Conservation (phyloP, 805 yeast species). For the Hanseniaspora clermontiae region DNA sequence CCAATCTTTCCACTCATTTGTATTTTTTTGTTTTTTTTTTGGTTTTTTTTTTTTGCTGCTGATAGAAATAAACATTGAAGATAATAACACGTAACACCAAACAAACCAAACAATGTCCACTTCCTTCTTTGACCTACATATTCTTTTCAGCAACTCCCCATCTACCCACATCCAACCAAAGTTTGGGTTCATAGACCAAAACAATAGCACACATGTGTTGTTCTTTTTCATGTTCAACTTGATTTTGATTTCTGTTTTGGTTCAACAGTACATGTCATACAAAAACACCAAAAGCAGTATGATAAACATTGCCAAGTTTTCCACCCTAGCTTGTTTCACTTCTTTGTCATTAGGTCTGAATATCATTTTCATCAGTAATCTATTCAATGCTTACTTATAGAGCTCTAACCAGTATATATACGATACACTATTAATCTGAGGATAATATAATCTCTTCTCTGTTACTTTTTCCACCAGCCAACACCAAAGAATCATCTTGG, state of each 20-base stretch:
- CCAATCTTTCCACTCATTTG: background rate
- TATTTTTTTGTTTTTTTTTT: too few species aligned
- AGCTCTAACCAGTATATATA: background rate
- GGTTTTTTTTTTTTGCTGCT: too few species aligned
- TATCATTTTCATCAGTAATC: slow-evolving; percentile 8
- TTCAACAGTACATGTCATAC: background rate
- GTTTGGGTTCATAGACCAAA: slow-evolving; percentile 3
- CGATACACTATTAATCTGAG: background rate
- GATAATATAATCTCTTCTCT: background rate
- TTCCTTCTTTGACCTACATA: slow-evolving; percentile 1
- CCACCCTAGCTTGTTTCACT: background rate
- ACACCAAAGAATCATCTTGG: background rate
- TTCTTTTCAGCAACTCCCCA: background rate
- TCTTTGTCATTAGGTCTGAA: slow-evolving; percentile 3
- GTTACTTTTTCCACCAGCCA: background rate
- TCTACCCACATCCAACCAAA: slow-evolving; percentile 10
- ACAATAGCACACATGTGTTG: slow-evolving; percentile 2
- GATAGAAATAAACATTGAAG: too few species aligned
- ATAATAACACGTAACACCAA: background rate
- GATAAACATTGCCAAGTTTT: background rate
- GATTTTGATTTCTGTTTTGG: background rate
- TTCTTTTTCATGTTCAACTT: slow-evolving; percentile 1
- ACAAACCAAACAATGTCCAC: background rate
- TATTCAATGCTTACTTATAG: slow-evolving; percentile 10
- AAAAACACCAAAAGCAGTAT: background rate